These are phyloP conservation scores for Pleurozium schreberi DNA, from an alignment of 225 moss, liverwort and hornwort genomes.

Conservation along the genomic window DNA sequence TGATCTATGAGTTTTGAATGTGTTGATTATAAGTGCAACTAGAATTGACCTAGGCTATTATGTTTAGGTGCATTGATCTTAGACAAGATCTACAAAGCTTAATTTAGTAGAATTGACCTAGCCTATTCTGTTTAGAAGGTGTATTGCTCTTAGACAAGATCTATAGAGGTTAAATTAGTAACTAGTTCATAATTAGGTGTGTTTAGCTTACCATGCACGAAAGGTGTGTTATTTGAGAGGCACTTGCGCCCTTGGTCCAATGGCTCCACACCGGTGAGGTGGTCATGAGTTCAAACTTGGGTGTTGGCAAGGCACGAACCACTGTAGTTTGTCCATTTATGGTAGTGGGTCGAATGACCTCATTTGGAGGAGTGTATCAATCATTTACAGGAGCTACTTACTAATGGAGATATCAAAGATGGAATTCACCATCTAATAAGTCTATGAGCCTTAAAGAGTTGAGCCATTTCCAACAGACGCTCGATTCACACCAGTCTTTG, in stretches of 20 bases:
- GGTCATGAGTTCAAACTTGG: not conserved
- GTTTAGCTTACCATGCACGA: not conserved
- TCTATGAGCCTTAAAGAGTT: no score
- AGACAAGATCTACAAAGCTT: rapidly evolving
- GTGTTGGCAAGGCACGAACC: not conserved
- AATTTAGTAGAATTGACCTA: not conserved
- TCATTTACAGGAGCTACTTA: no score
- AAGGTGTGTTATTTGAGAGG: not conserved
- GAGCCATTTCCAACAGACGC: not conserved
- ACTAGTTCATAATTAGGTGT: not conserved
- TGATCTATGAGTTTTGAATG: not conserved
- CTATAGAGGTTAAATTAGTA: not conserved
- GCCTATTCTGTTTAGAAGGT: no score
- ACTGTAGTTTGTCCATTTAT: not conserved
- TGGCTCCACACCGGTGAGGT: rapidly evolving
- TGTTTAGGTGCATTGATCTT: not conserved
- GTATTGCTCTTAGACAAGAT: not conserved
- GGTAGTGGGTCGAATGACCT: not conserved
- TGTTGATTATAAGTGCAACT: not conserved
- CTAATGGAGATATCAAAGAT: no score
- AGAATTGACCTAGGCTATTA: no score
- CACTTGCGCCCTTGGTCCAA: no score
- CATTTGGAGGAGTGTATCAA: no score
- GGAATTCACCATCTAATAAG: no score
- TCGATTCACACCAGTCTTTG: rapidly evolving